These are phyloP conservation scores for Alternaria sp. DNA, from an alignment of 2,329 filamentous ascomycete genomes.

Conservation along the genomic window DNA sequence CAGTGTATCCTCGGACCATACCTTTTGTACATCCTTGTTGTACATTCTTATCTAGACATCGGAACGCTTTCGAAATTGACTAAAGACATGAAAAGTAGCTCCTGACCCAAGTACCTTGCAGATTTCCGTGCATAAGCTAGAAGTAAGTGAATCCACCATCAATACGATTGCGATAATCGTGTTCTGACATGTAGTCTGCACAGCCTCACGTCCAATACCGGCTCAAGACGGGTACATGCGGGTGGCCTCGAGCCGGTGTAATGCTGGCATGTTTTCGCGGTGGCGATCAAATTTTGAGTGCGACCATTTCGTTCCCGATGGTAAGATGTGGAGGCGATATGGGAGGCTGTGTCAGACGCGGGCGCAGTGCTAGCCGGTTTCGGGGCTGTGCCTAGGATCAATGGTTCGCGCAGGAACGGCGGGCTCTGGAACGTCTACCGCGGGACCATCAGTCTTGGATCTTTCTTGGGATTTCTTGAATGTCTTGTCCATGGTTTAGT, in stretches of 20 bases:
- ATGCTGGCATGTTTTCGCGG: neutral
- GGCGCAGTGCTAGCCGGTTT: slow-evolving; percentile 2
- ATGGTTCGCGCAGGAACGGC: neutral
- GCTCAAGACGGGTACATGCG: neutral
- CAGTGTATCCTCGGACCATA: neutral
- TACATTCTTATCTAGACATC: neutral
- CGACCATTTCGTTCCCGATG: neutral
- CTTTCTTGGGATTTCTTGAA: neutral
- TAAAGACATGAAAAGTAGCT: neutral
- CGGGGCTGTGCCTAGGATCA: neutral
- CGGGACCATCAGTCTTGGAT: neutral
- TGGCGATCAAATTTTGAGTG: neutral
- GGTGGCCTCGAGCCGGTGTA: neutral
- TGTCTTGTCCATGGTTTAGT: neutral
- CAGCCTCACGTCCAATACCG: neutral
- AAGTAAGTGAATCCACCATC: neutral
- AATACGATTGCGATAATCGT: neutral
- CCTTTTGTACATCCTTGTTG: neutral
- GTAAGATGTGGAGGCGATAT: slow-evolving; percentile 2
- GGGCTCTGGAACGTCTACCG: neutral
- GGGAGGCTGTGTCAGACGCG: slow-evolving; percentile 17
- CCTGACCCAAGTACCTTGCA: neutral
- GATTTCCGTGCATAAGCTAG: neutral
- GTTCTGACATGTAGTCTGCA: neutral
- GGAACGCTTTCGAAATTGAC: neutral